A percentile compares a stretch with the other conserved stretches of the same genome.
phyloP scores from a whole-genome alignment of 2,329 filamentous ascomycete genomes.

The Calonectria pseudoturangicola region DNA sequence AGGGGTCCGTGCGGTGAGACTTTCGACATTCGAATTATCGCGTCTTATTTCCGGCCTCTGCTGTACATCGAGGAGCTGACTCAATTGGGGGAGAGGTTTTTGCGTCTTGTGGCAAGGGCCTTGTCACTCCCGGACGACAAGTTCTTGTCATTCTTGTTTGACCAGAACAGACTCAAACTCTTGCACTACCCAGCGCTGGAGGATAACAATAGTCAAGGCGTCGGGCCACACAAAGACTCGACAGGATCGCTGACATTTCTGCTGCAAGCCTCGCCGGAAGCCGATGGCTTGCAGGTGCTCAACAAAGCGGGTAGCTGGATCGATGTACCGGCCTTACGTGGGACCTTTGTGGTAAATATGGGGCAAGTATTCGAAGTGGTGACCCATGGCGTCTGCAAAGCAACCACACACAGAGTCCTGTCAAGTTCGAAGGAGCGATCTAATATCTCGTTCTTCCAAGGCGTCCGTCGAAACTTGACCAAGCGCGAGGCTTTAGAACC shows the following conservation, averaged over 20 bases:
- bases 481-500: slow-evolving; percentile 64
- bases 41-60: no score
- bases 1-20: no score
- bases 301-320: slow-evolving; percentile 69
- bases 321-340: slow-evolving; percentile 66
- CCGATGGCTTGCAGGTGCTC: slow-evolving; percentile 71
- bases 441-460: slow-evolving; percentile 70
- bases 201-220: slow-evolving; percentile 65
- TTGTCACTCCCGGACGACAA: slow-evolving; percentile 68
- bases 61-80: slow-evolving; percentile 67
- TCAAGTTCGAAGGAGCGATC: slow-evolving; percentile 59
- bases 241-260: slow-evolving; percentile 80
- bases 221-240: slow-evolving; percentile 78
- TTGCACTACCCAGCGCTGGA: slow-evolving; percentile 68
- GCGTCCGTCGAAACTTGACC: slow-evolving; percentile 67
- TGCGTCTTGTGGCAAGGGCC: slow-evolving; percentile 73
- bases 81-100: slow-evolving; percentile 70
- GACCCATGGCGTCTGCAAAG: slow-evolving; percentile 71
- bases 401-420: slow-evolving; percentile 69
- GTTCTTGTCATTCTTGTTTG: slow-evolving; percentile 71
- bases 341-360: slow-evolving; percentile 75
- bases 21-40: no score
- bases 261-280: slow-evolving; percentile 73
- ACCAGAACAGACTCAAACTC: slow-evolving; percentile 76
- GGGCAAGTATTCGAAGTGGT: slow-evolving; percentile 76